These are phyloP conservation scores for Plenodomus tracheiphilus DNA, from an alignment of 2,329 filamentous ascomycete genomes.

Conservation along the genomic window DNA sequence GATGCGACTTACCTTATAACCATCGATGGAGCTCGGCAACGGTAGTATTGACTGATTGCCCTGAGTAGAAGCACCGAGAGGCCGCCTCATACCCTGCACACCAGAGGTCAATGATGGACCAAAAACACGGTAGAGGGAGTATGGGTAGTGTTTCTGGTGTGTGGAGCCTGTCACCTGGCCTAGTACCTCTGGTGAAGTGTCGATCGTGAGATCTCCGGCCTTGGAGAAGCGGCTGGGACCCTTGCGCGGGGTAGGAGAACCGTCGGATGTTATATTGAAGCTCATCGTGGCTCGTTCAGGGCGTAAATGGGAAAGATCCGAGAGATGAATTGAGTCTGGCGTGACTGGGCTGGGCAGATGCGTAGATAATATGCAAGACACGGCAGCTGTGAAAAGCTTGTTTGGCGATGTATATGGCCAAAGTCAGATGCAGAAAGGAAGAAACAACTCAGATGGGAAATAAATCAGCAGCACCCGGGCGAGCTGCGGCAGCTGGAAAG, in stretches of 20 bases:
- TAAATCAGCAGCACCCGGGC: constrained; percentile 23
- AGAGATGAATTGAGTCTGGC: constrained; percentile 30
- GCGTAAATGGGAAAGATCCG: constrained; percentile 39
- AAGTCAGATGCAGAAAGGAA: constrained; percentile 39
- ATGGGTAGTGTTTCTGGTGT: constrained; percentile 25
- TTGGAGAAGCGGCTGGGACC: constrained; percentile 30
- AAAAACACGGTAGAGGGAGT: constrained; percentile 19
- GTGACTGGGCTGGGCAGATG: constrained; percentile 35
- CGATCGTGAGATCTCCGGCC: constrained; percentile 36
- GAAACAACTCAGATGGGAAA: constrained; percentile 27
- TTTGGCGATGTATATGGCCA: constrained; percentile 43
- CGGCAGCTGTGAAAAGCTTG: constrained; percentile 25
- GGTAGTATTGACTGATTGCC: constrained; percentile 32
- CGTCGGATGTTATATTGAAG: constrained; percentile 47
- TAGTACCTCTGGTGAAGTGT: constrained; percentile 41
- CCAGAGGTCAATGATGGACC: constrained; percentile 39
- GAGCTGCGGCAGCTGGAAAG: constrained; percentile 16
- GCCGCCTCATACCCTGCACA: constrained; percentile 45
- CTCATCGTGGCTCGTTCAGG: constrained; percentile 33
- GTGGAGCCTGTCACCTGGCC: constrained; percentile 39
- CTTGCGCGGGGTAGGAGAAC: constrained; percentile 49
- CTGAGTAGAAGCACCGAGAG: constrained; percentile 43
- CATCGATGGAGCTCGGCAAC: constrained; percentile 23
- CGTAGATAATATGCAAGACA: constrained; percentile 42
- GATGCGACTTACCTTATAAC: constrained; percentile 36